A percentile compares a stretch with the other conserved stretches of the same genome.
phyloP scores from a whole-genome alignment of 148 eudicot species.

The Rhododendron simsii region DNA sequence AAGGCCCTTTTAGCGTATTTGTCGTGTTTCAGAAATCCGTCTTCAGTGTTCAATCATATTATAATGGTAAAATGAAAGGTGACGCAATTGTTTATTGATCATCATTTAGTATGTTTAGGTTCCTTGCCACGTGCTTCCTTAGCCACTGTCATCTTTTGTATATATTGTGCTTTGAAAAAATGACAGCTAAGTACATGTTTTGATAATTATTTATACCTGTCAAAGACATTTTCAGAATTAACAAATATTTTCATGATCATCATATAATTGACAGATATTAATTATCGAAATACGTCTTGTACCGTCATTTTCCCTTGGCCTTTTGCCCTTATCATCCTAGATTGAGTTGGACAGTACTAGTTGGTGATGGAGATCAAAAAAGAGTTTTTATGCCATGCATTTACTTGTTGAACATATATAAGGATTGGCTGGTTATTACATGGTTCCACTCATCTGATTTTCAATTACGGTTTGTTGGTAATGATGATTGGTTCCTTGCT shows the following conservation, averaged over 20 bases:
- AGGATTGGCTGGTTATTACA: background rate
- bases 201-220: too few species aligned
- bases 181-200: too few species aligned
- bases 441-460: background rate
- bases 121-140: constrained; percentile 2
- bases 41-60: background rate
- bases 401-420: background rate
- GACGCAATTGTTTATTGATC: background rate
- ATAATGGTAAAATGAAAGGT: background rate
- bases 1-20: background rate
- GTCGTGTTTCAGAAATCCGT: background rate
- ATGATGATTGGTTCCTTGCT: background rate
- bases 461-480: background rate
- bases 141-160: background rate
- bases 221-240: too few species aligned
- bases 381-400: background rate
- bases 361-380: background rate
- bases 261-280: too few species aligned
- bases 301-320: background rate
- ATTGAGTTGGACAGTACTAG: constrained; percentile 11
- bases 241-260: too few species aligned
- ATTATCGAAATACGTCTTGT: too few species aligned
- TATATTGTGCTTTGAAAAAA: background rate
- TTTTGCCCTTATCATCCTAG: constrained; percentile 1
- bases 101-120: background rate